Evolutionary conservation across 768 basidiomycete species (phyloP).

Genomic region (Lentinus tigrinus): DNA sequence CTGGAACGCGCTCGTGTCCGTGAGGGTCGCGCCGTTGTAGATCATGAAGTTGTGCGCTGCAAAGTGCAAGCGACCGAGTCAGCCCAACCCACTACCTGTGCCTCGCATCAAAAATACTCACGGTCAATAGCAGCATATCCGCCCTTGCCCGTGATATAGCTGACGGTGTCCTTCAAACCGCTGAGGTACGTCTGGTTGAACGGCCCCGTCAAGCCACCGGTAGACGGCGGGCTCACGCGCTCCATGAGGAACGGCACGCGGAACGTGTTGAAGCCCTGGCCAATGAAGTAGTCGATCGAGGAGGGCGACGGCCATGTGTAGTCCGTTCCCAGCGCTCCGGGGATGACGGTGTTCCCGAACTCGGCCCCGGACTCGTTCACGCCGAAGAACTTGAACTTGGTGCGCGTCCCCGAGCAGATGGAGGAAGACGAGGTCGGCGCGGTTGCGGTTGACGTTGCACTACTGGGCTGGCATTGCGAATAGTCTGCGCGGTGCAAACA

Average conservation of each 20-base stretch:
- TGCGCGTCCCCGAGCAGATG: constrained; percentile 39
- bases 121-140: constrained; percentile 57
- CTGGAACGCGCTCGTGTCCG: constrained; percentile 39
- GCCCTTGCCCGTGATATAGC: constrained; percentile 61
- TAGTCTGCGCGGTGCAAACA: constrained; percentile 44
- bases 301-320: constrained; percentile 49
- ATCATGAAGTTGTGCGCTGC: constrained; percentile 62
- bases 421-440: constrained; percentile 28
- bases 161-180: constrained; percentile 53
- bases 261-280: constrained; percentile 60
- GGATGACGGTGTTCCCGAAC: constrained; percentile 49
- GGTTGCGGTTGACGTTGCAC: constrained; percentile 28
- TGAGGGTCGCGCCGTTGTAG: constrained; percentile 53
- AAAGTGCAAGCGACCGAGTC: too few relatives aligned
- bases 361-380: constrained; percentile 65
- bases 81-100: not conserved
- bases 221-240: constrained; percentile 51
- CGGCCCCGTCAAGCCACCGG: constrained; percentile 48
- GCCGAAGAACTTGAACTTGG: constrained; percentile 63
- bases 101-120: constrained; percentile 22
- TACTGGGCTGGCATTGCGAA: constrained; percentile 45
- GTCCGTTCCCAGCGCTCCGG: constrained; percentile 43
- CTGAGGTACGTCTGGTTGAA: constrained; percentile 53
- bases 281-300: constrained; percentile 51
- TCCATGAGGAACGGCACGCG: constrained; percentile 61